Evolutionary conservation across 352 stramenopile species (phyloP).

Genomic region (Phytopythium ostracodes): DNA sequence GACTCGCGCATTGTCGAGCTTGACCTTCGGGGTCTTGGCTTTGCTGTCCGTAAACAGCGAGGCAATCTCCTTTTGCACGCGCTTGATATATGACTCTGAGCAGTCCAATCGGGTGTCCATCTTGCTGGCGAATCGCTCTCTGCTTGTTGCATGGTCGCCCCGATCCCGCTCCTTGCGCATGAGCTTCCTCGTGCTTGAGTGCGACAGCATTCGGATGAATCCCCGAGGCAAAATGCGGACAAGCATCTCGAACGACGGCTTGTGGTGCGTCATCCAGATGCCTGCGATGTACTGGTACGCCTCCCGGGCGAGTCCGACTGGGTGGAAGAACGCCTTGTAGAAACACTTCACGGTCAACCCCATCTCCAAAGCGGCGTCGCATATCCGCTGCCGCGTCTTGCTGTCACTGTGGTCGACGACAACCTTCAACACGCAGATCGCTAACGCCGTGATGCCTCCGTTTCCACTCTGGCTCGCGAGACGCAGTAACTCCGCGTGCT

Average conservation of each 20-base stretch:
- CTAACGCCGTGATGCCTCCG: conserved; percentile 50
- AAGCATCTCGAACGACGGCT: conserved; percentile 66
- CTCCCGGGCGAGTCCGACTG: conserved; percentile 45
- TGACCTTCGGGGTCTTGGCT: conserved; percentile 20
- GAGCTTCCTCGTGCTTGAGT: conserved; percentile 50
- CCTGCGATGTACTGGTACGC: conserved; percentile 70
- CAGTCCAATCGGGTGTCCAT: conserved; percentile 17
- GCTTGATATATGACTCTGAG: conserved; percentile 64
- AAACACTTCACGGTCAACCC: conserved; percentile 54
- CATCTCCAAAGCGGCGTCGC: conserved; percentile 60
- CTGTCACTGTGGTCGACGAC: conserved; percentile 67
- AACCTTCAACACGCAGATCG: conserved; percentile 63
- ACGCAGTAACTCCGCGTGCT: conserved; percentile 43
- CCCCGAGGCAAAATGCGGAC: conserved; percentile 55
- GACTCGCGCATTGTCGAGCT: conserved; percentile 45
- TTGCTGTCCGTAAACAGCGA: conserved; percentile 27
- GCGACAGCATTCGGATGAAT: conserved; percentile 76
- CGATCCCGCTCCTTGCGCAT: conserved; percentile 51
- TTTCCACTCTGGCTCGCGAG: conserved; percentile 43
- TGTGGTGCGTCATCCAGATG: conserved; percentile 79
- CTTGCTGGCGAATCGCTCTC: conserved; percentile 25
- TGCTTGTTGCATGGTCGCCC: not conserved
- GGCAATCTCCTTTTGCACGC: conserved; percentile 60
- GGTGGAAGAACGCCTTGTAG: conserved; percentile 70
- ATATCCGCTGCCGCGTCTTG: conserved; percentile 56